Percentiles rank a stretch among this genome's conserved stretches.
Conservation (phyloP, 257 asterid species). For the Nicotiana obtusifolia region DNA sequence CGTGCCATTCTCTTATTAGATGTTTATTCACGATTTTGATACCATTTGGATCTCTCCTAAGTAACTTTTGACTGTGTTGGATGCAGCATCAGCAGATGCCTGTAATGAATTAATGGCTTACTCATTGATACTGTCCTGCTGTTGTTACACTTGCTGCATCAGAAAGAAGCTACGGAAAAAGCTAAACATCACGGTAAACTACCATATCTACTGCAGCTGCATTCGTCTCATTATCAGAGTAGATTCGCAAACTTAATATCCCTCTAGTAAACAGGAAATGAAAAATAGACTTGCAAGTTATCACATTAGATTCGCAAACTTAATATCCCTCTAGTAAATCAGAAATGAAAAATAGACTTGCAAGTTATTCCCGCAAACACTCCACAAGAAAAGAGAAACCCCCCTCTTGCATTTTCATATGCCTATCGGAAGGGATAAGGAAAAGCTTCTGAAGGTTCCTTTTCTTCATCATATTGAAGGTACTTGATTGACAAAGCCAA, state of each 20-base stretch:
- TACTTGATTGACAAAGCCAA: background rate
- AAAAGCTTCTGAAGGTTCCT: background rate
- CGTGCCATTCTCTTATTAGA: background rate
- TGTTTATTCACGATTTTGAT: background rate
- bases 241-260: background rate
- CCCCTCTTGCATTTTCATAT: background rate
- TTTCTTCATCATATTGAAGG: background rate
- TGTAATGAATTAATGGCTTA: conserved; percentile 90
- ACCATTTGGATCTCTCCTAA: background rate
- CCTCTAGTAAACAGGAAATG: background rate
- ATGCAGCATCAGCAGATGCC: conserved; percentile 73
- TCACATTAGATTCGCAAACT: too few relatives aligned
- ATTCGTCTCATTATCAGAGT: background rate
- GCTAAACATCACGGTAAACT: conserved; percentile 53
- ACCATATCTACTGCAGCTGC: background rate
- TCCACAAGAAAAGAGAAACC: background rate
- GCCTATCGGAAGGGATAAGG: background rate
- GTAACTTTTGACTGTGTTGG: background rate
- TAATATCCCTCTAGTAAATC: too few relatives aligned
- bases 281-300: background rate
- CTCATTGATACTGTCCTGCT: conserved; percentile 74
- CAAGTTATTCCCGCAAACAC: background rate
- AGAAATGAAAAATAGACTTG: too few relatives aligned
- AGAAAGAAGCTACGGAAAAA: conserved; percentile 61
- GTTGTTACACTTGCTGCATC: conserved; percentile 87